A percentile compares a stretch with the other conserved stretches of the same genome.
phyloP scores from a whole-genome alignment of 2,329 filamentous ascomycete species.

The Microdochium trichocladiopsis region DNA sequence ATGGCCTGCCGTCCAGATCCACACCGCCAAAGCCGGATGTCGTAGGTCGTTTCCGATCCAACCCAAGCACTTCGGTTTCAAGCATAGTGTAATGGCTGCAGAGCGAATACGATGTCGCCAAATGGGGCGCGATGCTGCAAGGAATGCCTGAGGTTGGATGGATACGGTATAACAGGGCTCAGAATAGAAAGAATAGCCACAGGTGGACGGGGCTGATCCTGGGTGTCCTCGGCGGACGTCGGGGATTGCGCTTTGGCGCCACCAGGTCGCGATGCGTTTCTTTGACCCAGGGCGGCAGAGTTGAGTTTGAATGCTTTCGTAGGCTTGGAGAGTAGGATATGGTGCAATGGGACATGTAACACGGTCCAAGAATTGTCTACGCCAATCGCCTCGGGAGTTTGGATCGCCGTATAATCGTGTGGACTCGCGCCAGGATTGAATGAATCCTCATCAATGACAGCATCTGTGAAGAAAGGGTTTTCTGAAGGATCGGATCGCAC shows the following conservation, averaged over 20 bases:
- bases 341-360: slow-evolving; percentile 80
- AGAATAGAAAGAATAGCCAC: slow-evolving; percentile 89
- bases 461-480: slow-evolving; percentile 83
- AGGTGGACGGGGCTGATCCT: slow-evolving; percentile 49
- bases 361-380: slow-evolving; percentile 88
- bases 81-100: slow-evolving; percentile 82
- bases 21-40: slow-evolving; percentile 63
- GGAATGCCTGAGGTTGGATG: slow-evolving; percentile 73
- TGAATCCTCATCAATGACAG: slow-evolving; percentile 76
- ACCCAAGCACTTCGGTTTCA: slow-evolving; percentile 64
- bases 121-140: slow-evolving; percentile 76
- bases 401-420: slow-evolving; percentile 69
- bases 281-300: slow-evolving; percentile 47
- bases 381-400: slow-evolving; percentile 79
- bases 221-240: neutral
- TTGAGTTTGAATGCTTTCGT: slow-evolving; percentile 51
- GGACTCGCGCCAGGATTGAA: slow-evolving; percentile 72
- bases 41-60: slow-evolving; percentile 63
- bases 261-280: slow-evolving; percentile 31
- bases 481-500: slow-evolving; percentile 74
- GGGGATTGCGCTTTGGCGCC: neutral
- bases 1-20: slow-evolving; percentile 43
- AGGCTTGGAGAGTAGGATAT: slow-evolving; percentile 63
- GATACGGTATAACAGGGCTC: slow-evolving; percentile 83
- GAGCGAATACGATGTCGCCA: slow-evolving; percentile 85